These are phyloP conservation scores for Bodo saltans DNA, from an alignment of 78 protist species.

Conservation along the genomic window DNA sequence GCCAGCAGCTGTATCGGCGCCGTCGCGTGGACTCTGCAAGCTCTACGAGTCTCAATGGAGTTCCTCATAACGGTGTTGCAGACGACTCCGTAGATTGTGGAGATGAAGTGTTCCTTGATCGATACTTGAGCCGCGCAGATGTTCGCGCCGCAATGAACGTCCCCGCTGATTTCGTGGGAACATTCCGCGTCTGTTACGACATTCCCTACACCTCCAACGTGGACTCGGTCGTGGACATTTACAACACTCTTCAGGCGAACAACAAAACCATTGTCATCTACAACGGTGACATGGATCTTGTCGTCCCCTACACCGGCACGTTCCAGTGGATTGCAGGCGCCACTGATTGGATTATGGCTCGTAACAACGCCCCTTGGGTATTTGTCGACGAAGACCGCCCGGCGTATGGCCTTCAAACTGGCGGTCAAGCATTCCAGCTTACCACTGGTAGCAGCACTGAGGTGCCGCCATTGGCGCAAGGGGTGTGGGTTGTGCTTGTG, in stretches of 20 bases:
- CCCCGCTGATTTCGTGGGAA: slow-evolving; percentile 29
- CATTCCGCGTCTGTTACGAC: slow-evolving; percentile 29
- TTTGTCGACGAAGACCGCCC: neutral
- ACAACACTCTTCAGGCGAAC: slow-evolving; percentile 20
- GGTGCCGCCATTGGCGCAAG: too few species aligned
- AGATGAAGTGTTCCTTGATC: slow-evolving; percentile 10
- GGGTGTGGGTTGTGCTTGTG: slow-evolving; percentile 36
- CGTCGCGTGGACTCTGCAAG: neutral
- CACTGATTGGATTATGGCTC: neutral
- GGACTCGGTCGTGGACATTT: slow-evolving; percentile 26
- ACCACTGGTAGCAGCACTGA: too few species aligned
- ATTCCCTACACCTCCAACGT: slow-evolving; percentile 13
- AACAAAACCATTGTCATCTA: slow-evolving; percentile 19
- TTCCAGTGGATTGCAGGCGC: neutral
- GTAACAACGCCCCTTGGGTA: neutral
- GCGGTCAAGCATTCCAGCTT: neutral
- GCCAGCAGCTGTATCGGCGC: neutral
- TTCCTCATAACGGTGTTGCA: neutral
- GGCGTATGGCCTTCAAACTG: neutral
- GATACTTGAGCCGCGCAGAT: slow-evolving; percentile 31
- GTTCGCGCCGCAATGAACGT: slow-evolving; percentile 43
- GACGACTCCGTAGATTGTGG: slow-evolving; percentile 13
- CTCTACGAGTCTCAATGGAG: neutral
- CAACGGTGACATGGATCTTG: slow-evolving; percentile 23
- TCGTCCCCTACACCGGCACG: slow-evolving; percentile 27